A percentile compares a stretch with the other conserved stretches of the same genome.
Evolutionary conservation across 345 rosid genomes (phyloP).

Genomic region (Eutrema japonicum): DNA sequence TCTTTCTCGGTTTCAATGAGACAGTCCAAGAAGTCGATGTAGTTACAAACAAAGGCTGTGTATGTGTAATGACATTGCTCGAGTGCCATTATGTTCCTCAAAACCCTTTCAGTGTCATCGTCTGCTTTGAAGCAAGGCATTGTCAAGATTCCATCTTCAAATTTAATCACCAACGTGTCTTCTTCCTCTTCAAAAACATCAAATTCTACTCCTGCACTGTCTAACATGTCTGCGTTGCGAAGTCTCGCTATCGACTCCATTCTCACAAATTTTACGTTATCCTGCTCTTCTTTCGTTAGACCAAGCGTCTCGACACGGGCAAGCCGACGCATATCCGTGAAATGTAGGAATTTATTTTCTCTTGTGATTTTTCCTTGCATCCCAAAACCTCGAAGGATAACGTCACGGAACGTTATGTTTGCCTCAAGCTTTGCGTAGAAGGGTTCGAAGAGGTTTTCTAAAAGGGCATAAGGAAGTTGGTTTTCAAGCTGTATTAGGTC

Average conservation of each 20-base stretch:
- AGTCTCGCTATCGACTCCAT: not conserved
- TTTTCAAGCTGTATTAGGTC: constrained; percentile 15
- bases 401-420: not conserved
- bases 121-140: constrained; percentile 6
- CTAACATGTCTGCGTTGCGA: constrained; percentile 4
- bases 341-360: constrained; percentile 1
- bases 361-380: not conserved
- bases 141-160: not conserved
- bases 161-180: not conserved
- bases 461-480: constrained; percentile 19
- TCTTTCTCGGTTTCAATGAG: constrained; percentile 14
- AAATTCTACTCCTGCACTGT: constrained; percentile 25
- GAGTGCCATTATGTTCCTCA: constrained; percentile 37
- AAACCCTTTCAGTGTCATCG: not conserved
- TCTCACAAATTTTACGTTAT: not conserved
- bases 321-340: not conserved
- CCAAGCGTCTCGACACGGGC: not conserved
- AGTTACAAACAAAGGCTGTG: not conserved
- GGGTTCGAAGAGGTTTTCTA: not conserved
- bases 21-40: constrained; percentile 16
- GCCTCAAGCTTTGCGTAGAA: not conserved
- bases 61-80: constrained; percentile 22
- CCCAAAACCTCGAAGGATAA: not conserved
- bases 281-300: not conserved
- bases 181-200: not conserved